phyloP scores from a whole-genome alignment of 257 asterid species.

The Rauvolfia tetraphylla region DNA sequence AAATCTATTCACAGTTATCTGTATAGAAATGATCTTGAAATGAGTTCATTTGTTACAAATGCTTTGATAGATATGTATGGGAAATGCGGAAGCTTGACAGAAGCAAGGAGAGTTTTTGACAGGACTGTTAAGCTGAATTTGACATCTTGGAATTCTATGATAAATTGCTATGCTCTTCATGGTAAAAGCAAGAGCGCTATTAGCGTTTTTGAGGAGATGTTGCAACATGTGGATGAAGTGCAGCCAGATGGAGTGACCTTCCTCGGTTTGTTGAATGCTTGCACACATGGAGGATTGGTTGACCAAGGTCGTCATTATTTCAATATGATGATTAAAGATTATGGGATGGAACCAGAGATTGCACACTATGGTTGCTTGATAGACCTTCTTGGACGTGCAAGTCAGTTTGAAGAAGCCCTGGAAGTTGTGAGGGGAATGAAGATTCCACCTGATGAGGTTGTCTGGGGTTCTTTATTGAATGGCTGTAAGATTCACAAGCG shows the following conservation, averaged over 20 bases:
- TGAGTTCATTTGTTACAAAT: conserved; percentile 40
- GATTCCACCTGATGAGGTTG: conserved; percentile 56
- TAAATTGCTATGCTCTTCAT: conserved; percentile 67
- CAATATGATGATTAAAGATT: conserved; percentile 47
- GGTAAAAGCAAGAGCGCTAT: conserved; percentile 52
- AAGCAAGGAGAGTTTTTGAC: conserved; percentile 56
- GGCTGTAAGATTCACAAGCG: conserved; percentile 68
- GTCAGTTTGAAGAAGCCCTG: conserved; percentile 66
- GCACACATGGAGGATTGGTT: conserved; percentile 72
- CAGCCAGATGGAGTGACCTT: conserved; percentile 76
- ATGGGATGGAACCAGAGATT: conserved; percentile 54
- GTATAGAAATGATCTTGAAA: conserved; percentile 35
- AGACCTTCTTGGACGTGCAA: conserved; percentile 70
- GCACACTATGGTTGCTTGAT: conserved; percentile 78
- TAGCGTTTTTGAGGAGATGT: conserved; percentile 49
- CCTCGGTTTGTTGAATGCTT: conserved; percentile 65
- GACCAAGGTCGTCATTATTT: conserved; percentile 49
- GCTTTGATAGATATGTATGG: conserved; percentile 85
- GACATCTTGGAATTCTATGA: conserved; percentile 72
- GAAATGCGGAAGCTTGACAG: conserved; percentile 63
- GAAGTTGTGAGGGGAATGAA: conserved; percentile 55
- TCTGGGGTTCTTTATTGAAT: conserved; percentile 81
- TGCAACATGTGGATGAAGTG: conserved; percentile 22
- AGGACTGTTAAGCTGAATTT: conserved; percentile 32
- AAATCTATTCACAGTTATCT: conserved; percentile 63